Conservation (phyloP, 225 moss, liverwort and hornwort species). For the Physcomitrium patens region DNA sequence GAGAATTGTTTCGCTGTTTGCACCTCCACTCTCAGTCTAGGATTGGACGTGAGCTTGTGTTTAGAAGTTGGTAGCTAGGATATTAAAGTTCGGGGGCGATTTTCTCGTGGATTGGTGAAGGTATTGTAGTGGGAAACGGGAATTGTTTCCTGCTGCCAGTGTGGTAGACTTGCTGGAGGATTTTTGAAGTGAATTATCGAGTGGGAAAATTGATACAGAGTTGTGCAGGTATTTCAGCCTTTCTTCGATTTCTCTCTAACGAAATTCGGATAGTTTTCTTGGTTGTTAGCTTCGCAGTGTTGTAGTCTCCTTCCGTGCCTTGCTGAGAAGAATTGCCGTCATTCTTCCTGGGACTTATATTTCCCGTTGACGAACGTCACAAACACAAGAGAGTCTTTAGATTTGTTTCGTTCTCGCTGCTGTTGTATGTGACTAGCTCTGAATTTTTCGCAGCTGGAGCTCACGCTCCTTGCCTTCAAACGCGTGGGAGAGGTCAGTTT, state of each 20-base stretch:
- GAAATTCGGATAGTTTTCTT: not conserved
- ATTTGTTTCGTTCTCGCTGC: not conserved
- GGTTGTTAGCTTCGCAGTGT: not conserved
- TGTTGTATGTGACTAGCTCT: not conserved
- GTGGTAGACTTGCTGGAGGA: not conserved
- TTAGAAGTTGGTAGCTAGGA: not conserved
- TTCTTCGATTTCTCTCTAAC: slow-evolving; percentile 4
- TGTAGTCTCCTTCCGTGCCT: not conserved
- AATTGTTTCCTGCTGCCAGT: not conserved
- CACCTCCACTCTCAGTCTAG: not conserved
- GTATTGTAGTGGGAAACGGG: not conserved
- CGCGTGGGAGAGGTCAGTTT: not conserved
- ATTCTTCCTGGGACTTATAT: not conserved
- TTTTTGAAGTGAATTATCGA: slow-evolving; percentile 3
- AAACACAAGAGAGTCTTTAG: not conserved
- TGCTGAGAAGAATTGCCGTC: not conserved
- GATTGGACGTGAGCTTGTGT: not conserved
- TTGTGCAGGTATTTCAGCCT: slow-evolving; percentile 7
- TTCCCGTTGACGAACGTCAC: not conserved
- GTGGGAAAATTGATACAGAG: slow-evolving; percentile 8
- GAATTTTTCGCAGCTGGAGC: not conserved
- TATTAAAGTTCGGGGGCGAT: not conserved
- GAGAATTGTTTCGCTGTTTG: not conserved
- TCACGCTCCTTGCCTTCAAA: not conserved
- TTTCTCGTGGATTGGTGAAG: slow-evolving; percentile 16